Evolutionary conservation across 768 basidiomycete genomes (phyloP), one percentile per base, ranked within the genome.

Genomic region (Dacryopinax spathularia): DNA sequence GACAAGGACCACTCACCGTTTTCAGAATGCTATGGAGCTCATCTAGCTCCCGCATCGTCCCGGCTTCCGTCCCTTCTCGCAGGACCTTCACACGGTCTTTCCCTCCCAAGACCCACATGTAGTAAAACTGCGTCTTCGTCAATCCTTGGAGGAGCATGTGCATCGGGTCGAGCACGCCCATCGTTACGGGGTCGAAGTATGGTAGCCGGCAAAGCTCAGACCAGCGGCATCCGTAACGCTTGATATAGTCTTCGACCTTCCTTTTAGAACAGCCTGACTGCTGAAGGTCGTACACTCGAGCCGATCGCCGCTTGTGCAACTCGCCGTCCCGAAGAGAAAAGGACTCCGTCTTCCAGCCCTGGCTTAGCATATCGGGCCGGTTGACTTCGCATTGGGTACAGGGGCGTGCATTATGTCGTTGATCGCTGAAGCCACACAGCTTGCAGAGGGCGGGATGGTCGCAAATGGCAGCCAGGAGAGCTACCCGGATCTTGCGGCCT

Each of bases 371-470:
- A 12, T 70, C 62, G 0, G 18, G 63, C 2, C 68, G 65, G 1
- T 61, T 25, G 1, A 73, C 69, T 15, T 60, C 59, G 62, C 73
- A 74, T 37, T 70, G 68, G 0, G 69, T 41, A 60, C 73, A 73
- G 6, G 70, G 72, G 33, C 67, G 63, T 5, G 61, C 39, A 0
- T 63, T 68, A 48, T 73, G 73, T 6, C 60, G 20, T 22, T 73
- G 69, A 41, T 73, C 71, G 7, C 69, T 69, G 35, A 69, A 70
- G 0, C 73, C 68, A n/a, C 63, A 64, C 4, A 73, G 41, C 41
- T 73, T 72, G 35, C 66, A 68, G 68, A 71, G 68, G 0, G 72
- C 72, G 0, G 71, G 72, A 39, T 73, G 71, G 48, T 73, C 73
- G 13, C 70, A 71, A 5, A 75, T 66, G 13, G 73, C 68, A 2